Base-by-base conservation (phyloP, 2,329 filamentous ascomycete genomes). In the Penicillium sp. region DNA sequence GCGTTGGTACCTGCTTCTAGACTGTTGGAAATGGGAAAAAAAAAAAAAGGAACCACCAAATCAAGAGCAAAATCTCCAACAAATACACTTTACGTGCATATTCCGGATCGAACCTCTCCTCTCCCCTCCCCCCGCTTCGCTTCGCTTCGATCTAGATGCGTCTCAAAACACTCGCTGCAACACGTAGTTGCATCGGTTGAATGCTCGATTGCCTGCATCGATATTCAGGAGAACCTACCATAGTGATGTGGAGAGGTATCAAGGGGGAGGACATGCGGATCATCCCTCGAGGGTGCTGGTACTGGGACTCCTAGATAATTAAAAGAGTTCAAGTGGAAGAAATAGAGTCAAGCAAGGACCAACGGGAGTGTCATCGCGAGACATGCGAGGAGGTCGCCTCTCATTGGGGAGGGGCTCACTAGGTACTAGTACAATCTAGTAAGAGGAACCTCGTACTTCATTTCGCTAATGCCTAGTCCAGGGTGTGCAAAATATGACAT, bases 271-370 rank as follows among this genome's bases (percentile, higher is more conserved):
- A 27, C 48, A 40, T 50, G 55, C 23, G 51, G 55, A 59, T 62
- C 30, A 56, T 47, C 56, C 51, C 57, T 59, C 41, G 52, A 58
- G 43, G 15, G 54, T 24, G 50, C 49, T n/a, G n/a, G n/a, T n/a
- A n/a, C n/a, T n/a, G n/a, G n/a, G n/a, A n/a, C n/a, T 30, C 47
- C 42, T 46, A 37, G 32, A 37, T 53, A 53, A 50, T 37, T 27
- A 46, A 26, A 47, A 47, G 29, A 29, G 41, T 43, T 44, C 24
- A 32, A 18, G 53, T 58, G 54, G 52, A 49, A 30, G 40, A 55
- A 62, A 61, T 65, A 65, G 59, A 61, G 59, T 54, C 45, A 70
- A 68, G 68, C 68, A 70, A 70, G 68, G 68, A 68, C 52, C 49
- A 15, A 40, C 46, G 26, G 48, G 36, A 44, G 45, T 52, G 44